These are phyloP conservation scores for Termitomyces sp. DNA, from an alignment of 768 basidiomycete species.

Conservation along the genomic window DNA sequence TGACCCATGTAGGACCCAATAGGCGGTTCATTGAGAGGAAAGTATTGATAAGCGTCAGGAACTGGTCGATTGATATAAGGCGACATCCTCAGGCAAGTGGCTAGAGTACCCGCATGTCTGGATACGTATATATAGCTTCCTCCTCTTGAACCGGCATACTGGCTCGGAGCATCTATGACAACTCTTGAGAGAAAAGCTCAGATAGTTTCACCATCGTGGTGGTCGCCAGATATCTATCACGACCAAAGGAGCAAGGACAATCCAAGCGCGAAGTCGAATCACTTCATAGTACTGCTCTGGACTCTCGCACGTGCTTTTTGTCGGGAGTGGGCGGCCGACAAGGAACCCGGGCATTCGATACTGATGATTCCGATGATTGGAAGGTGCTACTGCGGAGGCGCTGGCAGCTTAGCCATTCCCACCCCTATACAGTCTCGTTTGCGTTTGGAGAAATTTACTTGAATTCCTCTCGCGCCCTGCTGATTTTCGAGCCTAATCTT, in stretches of 20 bases:
- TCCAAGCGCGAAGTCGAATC: slow-evolving; percentile 67
- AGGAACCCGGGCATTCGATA: too few species aligned
- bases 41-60: slow-evolving; percentile 47
- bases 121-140: too few species aligned
- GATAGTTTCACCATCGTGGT: neutral
- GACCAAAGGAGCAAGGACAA: slow-evolving; percentile 45
- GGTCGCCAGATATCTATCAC: slow-evolving; percentile 1
- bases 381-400: too few species aligned
- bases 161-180: neutral
- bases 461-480: too few species aligned
- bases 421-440: too few species aligned
- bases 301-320: too few species aligned
- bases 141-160: neutral
- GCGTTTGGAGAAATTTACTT: too few species aligned
- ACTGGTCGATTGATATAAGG: slow-evolving; percentile 40
- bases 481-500: too few species aligned
- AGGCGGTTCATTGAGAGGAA: slow-evolving; percentile 53
- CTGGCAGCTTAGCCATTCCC: too few species aligned
- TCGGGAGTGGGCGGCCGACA: too few species aligned
- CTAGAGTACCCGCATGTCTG: too few species aligned
- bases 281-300: slow-evolving; percentile 46
- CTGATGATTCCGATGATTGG: too few species aligned
- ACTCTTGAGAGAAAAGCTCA: neutral
- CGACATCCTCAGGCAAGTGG: slow-evolving; percentile 6
- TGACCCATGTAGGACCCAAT: slow-evolving; percentile 35